Conservation (phyloP, 75 land plant species). For the Pinus albicaulis region DNA sequence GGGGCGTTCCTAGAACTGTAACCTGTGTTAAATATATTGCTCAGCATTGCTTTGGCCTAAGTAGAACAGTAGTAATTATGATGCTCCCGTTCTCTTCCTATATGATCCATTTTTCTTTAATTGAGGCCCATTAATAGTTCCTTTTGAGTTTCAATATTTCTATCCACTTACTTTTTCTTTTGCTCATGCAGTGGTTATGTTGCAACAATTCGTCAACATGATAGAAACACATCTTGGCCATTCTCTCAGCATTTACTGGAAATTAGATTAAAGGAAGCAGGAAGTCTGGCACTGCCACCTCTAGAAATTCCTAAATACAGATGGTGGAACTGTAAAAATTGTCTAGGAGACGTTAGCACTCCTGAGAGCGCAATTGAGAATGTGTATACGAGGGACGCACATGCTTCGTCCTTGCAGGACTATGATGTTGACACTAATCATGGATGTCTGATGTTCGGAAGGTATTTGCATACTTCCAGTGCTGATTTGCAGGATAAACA, state of each 20-base stretch:
- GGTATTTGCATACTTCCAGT: background rate
- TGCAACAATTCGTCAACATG: background rate
- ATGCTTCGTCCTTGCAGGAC: background rate
- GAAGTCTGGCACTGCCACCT: background rate
- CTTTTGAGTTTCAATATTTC: background rate
- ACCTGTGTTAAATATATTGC: background rate
- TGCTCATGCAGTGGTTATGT: conserved; percentile 5
- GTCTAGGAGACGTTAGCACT: background rate
- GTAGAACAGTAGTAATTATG: background rate
- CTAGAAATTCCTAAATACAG: background rate
- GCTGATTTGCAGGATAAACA: background rate
- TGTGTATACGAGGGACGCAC: background rate
- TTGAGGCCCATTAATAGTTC: background rate
- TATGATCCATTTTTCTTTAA: background rate
- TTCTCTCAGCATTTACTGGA: conserved; percentile 6
- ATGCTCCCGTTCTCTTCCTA: background rate
- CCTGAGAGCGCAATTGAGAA: background rate
- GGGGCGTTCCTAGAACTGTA: background rate
- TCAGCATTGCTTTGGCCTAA: background rate
- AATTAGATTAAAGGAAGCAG: conserved; percentile 5
- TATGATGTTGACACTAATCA: background rate
- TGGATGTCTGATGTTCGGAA: background rate
- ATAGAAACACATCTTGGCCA: conserved; percentile 9
- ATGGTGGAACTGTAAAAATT: conserved; percentile 13
- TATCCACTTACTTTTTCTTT: background rate